A percentile compares a stretch with the other conserved stretches of the same genome.
Evolutionary conservation across 106 monocot genomes (phyloP).

Genomic region (Alisma plantagoaquatica): DNA sequence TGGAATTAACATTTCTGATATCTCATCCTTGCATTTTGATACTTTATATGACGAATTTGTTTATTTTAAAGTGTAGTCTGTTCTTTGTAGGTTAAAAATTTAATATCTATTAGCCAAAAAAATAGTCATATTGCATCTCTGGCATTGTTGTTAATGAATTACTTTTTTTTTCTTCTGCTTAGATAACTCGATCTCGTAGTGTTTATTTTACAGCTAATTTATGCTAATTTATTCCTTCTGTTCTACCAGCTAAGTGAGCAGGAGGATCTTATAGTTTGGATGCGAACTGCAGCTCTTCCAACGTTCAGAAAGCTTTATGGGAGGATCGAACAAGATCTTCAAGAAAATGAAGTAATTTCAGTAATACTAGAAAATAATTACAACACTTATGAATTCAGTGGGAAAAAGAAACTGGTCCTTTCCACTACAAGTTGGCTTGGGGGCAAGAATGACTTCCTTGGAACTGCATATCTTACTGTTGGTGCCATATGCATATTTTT

Average conservation of each 20-base stretch:
- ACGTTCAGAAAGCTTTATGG: conserved; percentile 59
- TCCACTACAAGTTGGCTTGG: conserved; percentile 57
- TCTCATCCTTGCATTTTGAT: no score
- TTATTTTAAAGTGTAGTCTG: no score
- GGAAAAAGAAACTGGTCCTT: conserved; percentile 56
- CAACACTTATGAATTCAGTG: conserved; percentile 49
- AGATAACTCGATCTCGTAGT: no score
- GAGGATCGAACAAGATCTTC: conserved; percentile 37
- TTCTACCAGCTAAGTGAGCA: conserved; percentile 38
- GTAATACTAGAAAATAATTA: conserved; percentile 47
- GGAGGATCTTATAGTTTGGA: conserved; percentile 71
- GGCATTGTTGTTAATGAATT: no score
- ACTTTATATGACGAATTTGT: no score
- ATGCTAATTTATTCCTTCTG: neutral
- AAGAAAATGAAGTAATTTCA: conserved; percentile 23
- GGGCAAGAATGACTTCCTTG: conserved; percentile 59
- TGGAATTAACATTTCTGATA: no score
- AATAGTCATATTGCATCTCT: no score
- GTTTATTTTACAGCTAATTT: no score
- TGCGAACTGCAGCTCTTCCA: conserved; percentile 60
- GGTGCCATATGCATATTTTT: conserved; percentile 47
- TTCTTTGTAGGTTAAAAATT: no score
- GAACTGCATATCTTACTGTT: conserved; percentile 39
- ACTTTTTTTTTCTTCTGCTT: no score
- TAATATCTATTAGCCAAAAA: no score